A percentile compares a stretch with the other conserved stretches of the same genome.
phyloP scores from a whole-genome alignment of 1,284 basidiomycete species.

The Mycena citricolor region DNA sequence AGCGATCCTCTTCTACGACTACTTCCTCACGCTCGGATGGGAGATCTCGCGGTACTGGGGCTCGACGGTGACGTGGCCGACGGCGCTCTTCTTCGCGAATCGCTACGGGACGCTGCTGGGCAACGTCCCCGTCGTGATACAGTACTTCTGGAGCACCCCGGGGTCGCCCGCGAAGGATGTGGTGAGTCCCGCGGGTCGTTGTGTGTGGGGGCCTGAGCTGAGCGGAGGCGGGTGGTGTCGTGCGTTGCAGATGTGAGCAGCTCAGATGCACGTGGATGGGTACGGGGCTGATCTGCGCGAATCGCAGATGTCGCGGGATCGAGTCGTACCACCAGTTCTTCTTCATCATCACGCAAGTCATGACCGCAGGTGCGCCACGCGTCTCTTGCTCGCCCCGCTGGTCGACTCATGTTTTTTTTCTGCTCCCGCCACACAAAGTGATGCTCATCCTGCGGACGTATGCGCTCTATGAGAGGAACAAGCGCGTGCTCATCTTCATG shows the following conservation, averaged over 20 bases:
- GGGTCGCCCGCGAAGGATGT: conserved; percentile 5
- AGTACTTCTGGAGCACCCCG: conserved; percentile 18
- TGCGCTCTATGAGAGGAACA: conserved; percentile 12
- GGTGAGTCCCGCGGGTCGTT: no score
- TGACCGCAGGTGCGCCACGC: conserved; percentile 1
- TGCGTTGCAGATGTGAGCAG: not conserved
- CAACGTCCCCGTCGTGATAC: conserved; percentile 9
- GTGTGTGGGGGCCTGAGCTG: not conserved
- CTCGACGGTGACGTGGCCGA: not conserved
- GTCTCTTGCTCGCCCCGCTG: not conserved
- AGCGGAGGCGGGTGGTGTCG: no score
- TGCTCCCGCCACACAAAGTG: not conserved
- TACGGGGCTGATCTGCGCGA: not conserved
- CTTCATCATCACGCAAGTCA: conserved; percentile 3
- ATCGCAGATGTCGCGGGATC: conserved; percentile 5
- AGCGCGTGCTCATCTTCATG: conserved; percentile 1
- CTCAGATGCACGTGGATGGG: not conserved
- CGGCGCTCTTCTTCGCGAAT: conserved; percentile 8
- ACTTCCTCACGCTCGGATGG: conserved; percentile 10
- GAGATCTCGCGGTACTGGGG: conserved; percentile 15
- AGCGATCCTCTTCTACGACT: conserved; percentile 14
- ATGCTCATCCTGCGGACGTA: conserved; percentile 16
- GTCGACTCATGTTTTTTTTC: not conserved
- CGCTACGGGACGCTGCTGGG: conserved; percentile 14
- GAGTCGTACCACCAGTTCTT: conserved; percentile 4